Conservation (phyloP, 331 rosid genomes). For the Rhamnella rubrinervis region DNA sequence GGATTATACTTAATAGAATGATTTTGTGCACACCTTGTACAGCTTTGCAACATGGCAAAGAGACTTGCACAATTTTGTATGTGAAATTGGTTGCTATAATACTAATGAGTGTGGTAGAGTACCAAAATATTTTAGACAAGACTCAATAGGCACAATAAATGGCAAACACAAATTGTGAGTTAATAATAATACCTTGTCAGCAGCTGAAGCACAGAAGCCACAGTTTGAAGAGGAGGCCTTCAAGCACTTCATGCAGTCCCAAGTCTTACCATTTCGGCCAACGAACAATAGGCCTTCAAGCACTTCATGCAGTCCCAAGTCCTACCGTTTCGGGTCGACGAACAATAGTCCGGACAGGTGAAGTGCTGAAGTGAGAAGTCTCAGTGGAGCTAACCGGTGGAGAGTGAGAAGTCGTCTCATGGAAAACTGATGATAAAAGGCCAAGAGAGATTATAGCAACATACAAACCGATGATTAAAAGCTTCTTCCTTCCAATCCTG, state of each 20-base stretch:
- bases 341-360: conserved; percentile 51
- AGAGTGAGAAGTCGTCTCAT: conserved; percentile 38
- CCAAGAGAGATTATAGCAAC: conserved; percentile 44
- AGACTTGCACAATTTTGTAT: too few species aligned
- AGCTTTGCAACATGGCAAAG: too few species aligned
- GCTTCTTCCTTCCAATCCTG: conserved; percentile 58
- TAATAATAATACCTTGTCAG: conserved; percentile 33
- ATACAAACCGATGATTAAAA: conserved; percentile 39
- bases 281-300: too few species aligned
- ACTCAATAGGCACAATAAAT: too few species aligned
- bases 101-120: too few species aligned
- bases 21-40: too few species aligned
- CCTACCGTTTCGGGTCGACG: too few species aligned
- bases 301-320: too few species aligned
- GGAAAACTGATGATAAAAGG: conserved; percentile 46
- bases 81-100: too few species aligned
- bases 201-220: conserved; percentile 54
- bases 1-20: too few species aligned
- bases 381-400: conserved; percentile 31
- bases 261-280: conserved; percentile 14
- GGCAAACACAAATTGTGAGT: too few species aligned
- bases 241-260: conserved; percentile 62
- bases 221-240: conserved; percentile 43
- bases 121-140: too few species aligned
- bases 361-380: conserved; percentile 32